Base-by-base conservation (phyloP, 2,329 filamentous ascomycete genomes). In the Penicillium expansum region DNA sequence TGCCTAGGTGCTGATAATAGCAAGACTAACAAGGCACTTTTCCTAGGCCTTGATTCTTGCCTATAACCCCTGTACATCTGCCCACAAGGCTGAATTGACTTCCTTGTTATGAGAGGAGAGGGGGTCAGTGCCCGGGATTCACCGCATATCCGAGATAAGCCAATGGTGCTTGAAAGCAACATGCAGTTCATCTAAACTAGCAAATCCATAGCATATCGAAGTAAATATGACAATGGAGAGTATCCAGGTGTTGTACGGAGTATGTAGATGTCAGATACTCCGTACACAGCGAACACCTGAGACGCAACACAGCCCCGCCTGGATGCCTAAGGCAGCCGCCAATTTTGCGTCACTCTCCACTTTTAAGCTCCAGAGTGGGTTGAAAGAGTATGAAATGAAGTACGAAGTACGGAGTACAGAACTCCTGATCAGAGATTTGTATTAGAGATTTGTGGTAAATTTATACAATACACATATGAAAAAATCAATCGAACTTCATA, bases 261-360 rank as follows among this genome's bases (percentile, higher is more conserved):
- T 43, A 24, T 4, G 3, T 48, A 32, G 44, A 48, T 10, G n/a
- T 29, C 35, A 49, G 24, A 49, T 22, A n/a, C n/a, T n/a, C n/a
- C n/a, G n/a, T n/a, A 49, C n/a, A 39, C 35, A 30, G 35, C 35
- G 37, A 18, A n/a, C 16, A 38, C n/a, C n/a, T 38, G 33, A 22
- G 35, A 29, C 20, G 30, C 30, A 39, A 41, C 16, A 44, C 38
- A 43, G 43, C 49, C 50, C 50, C 50, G 50, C 50, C 32, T 38
- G n/a, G 18, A 6, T 45, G 50, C 50, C 50, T 52, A n/a, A 52
- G 50, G 50, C 49, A 20, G 14, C 22, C 14, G 14, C 13, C 24
- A 7, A 29, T 52, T 62, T 58, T 63, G 61, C 62, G 62, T 63
- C 62, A 62, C 63, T 61, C 60, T 65, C 62, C 63, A 65, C 62